Percentiles rank a stretch among this genome's conserved stretches.
phyloP scores from a whole-genome alignment of 1,284 basidiomycete genomes.

The Ustilago sp. region DNA sequence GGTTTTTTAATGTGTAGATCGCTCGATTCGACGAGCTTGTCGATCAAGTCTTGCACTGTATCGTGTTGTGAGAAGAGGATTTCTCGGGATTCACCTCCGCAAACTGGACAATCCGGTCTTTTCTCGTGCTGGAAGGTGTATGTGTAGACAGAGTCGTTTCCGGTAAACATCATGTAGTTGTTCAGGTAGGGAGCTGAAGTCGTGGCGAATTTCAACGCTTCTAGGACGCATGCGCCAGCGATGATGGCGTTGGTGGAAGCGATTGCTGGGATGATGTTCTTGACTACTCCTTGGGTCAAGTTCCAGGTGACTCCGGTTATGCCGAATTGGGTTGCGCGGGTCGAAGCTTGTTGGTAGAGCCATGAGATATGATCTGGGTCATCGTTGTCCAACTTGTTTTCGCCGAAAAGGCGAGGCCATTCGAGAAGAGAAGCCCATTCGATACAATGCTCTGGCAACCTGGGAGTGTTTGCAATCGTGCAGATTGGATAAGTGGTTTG shows the following conservation, averaged over 20 bases:
- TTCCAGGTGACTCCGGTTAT: slow-evolving; percentile 99
- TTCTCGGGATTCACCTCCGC: slow-evolving; percentile 80
- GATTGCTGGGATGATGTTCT: slow-evolving; percentile 95
- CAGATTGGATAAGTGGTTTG: slow-evolving; percentile 98
- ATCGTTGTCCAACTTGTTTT: slow-evolving; percentile 73
- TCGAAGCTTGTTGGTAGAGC: slow-evolving; percentile 82
- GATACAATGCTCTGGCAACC: slow-evolving; percentile 98
- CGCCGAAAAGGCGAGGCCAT: slow-evolving; percentile 89
- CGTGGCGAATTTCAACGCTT: slow-evolving; percentile 98
- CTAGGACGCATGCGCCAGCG: slow-evolving; percentile 92
- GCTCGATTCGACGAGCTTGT: slow-evolving; percentile 49
- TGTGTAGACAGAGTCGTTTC: slow-evolving; percentile 95
- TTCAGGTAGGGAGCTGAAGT: slow-evolving; percentile 91
- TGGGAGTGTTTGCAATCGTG: slow-evolving; percentile 98
- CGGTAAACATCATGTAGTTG: slow-evolving; percentile 92
- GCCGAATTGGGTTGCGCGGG: slow-evolving; percentile 86
- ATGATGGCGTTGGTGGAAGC: slow-evolving; percentile 68
- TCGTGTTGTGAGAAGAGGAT: slow-evolving; percentile 28
- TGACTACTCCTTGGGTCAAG: slow-evolving; percentile 97
- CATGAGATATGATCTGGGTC: slow-evolving; percentile 96
- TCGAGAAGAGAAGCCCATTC: slow-evolving; percentile 99
- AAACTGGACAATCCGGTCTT: slow-evolving; percentile 93
- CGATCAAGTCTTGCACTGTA: slow-evolving; percentile 55
- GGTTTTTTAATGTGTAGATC: slow-evolving; percentile 66
- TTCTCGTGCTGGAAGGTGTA: slow-evolving; percentile 97